phyloP scores from a whole-genome alignment of 2,329 filamentous ascomycete species.

The Xylaria sp. region DNA sequence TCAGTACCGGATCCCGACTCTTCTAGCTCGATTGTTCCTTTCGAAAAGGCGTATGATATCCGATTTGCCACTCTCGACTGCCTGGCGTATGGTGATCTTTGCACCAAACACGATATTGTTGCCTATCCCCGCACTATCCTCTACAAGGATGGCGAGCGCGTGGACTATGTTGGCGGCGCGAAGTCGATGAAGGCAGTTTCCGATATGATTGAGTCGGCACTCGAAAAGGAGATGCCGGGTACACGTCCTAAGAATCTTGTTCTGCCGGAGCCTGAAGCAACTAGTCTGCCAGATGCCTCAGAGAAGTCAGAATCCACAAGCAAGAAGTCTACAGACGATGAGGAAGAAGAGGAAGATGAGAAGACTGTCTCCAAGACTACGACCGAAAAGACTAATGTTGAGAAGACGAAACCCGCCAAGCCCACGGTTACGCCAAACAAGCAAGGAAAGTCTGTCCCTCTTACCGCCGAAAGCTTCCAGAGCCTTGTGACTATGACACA shows the following conservation, averaged over 20 bases:
- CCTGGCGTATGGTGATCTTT: conserved; percentile 82
- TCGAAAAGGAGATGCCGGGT: conserved; percentile 84
- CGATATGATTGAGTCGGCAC: conserved; percentile 76
- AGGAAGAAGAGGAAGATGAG: conserved; percentile 39
- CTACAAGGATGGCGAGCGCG: conserved; percentile 79
- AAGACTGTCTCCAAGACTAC: conserved; percentile 35
- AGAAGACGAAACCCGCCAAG: conserved; percentile 59
- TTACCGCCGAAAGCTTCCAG: conserved; percentile 89
- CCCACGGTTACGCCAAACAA: conserved; percentile 74
- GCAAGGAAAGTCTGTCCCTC: conserved; percentile 76
- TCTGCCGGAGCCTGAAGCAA: conserved; percentile 78
- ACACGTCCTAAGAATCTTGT: conserved; percentile 75
- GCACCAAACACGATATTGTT: conserved; percentile 71
- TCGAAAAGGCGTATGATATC: conserved; percentile 87
- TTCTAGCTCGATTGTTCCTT: conserved; percentile 61
- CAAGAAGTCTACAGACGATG: conserved; percentile 42
- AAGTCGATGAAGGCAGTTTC: conserved; percentile 75
- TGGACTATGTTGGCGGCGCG: conserved; percentile 72
- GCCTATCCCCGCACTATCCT: conserved; percentile 82
- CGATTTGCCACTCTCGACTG: conserved; percentile 90
- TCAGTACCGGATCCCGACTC: conserved; percentile 71
- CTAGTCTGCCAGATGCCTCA: conserved; percentile 53
- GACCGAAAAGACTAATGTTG: conserved; percentile 37
- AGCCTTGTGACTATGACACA: conserved; percentile 84
- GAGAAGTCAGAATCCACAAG: conserved; percentile 45